Conservation (phyloP, 148 eudicot species). For the Linanthus parryae region DNA sequence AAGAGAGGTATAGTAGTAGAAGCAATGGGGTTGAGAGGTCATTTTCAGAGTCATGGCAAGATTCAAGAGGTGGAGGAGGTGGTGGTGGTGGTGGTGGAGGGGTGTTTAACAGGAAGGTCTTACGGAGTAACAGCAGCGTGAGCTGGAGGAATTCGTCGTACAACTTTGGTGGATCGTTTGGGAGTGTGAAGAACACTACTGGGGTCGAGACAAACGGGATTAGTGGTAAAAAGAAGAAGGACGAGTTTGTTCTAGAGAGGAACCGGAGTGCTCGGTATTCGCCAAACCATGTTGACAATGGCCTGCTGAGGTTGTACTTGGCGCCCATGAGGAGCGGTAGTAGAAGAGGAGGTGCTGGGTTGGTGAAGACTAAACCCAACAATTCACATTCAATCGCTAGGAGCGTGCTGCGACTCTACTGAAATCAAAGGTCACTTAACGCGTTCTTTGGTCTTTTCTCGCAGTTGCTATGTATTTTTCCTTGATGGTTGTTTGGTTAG, state of each 20-base stretch:
- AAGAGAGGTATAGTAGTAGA: constrained; percentile 31
- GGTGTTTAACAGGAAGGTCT: constrained; percentile 32
- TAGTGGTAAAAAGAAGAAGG: constrained; percentile 29
- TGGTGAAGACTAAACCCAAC: constrained; percentile 27
- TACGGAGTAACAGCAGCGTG: constrained; percentile 80
- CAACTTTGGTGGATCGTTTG: constrained; percentile 37
- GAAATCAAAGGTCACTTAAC: constrained; percentile 27
- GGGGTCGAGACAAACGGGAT: constrained; percentile 27
- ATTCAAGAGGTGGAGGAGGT: constrained; percentile 42
- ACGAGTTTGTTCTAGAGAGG: constrained; percentile 33
- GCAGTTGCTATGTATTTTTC: constrained; percentile 24
- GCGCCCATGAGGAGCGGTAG: constrained; percentile 72
- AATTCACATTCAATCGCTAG: constrained; percentile 48
- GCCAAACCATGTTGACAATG: constrained; percentile 54
- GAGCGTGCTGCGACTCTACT: constrained; percentile 49
- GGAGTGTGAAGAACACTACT: constrained; percentile 34
- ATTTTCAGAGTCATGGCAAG: constrained; percentile 76
- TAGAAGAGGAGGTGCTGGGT: constrained; percentile 39
- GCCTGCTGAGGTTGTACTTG: constrained; percentile 63
- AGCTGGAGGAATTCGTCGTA: constrained; percentile 63
- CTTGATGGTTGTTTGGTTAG: constrained; percentile 23
- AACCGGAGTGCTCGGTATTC: constrained; percentile 57
- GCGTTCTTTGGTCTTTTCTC: constrained; percentile 24
- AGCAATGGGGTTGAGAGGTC: constrained; percentile 66
- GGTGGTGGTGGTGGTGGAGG: constrained; percentile 36